These are phyloP conservation scores for Stylosanthes scabra DNA, from an alignment of 331 rosid genomes.

Conservation along the genomic window DNA sequence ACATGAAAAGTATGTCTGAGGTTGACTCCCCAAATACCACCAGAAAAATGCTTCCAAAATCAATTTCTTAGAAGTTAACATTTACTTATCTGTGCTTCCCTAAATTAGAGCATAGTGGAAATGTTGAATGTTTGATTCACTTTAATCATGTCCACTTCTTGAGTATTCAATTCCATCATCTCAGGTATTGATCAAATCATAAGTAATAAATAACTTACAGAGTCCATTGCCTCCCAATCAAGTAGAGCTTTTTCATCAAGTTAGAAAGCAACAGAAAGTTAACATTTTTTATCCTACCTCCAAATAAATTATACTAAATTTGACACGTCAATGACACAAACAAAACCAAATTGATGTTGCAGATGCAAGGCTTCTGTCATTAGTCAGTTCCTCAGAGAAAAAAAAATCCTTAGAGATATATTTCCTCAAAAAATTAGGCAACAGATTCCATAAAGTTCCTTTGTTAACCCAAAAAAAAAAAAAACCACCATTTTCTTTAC, in stretches of 20 bases:
- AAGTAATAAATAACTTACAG: conserved; percentile 21
- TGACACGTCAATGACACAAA: conserved; percentile 28
- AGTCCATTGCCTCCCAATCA: conserved; percentile 12
- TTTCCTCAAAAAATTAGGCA: conserved; percentile 13
- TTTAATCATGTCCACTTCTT: not conserved
- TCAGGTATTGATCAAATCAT: not conserved
- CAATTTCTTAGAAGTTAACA: no score
- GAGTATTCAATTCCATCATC: not conserved
- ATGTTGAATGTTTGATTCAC: not conserved
- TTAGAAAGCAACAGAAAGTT: conserved; percentile 23
- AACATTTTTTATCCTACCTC: conserved; percentile 10
- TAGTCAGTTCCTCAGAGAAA: conserved; percentile 9
- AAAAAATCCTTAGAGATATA: conserved; percentile 21
- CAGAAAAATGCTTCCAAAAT: not conserved
- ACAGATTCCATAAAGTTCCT: not conserved
- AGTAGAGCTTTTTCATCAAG: conserved; percentile 29
- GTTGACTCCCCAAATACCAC: not conserved
- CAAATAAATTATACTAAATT: conserved; percentile 22
- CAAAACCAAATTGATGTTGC: conserved; percentile 5
- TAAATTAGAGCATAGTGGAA: not conserved
- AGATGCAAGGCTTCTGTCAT: not conserved
- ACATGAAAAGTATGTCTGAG: conserved; percentile 7
- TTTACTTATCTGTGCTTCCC: no score
- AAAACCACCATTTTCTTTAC: no score
- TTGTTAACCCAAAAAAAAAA: not conserved